Evolutionary conservation across 345 rosid genomes (phyloP).

Genomic region (Hibiscus mutabilis): DNA sequence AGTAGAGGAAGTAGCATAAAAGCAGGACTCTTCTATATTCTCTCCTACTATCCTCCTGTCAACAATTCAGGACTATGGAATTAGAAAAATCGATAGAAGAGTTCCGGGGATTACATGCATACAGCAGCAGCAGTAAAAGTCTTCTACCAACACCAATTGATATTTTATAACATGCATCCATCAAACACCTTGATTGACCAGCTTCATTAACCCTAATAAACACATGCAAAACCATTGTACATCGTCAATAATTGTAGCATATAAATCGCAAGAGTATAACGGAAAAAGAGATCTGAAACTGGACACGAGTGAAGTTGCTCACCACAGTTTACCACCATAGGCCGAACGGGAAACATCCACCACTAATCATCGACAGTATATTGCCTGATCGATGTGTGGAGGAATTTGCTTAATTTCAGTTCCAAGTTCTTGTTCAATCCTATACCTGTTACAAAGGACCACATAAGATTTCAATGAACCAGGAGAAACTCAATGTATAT

Average conservation of each 20-base stretch:
- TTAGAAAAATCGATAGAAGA: slow-evolving; percentile 27
- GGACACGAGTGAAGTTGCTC: slow-evolving; percentile 20
- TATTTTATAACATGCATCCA: slow-evolving; percentile 10
- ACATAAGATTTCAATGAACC: background rate
- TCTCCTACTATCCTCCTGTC: slow-evolving; percentile 27
- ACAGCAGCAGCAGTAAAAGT: slow-evolving; percentile 27
- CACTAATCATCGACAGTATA: slow-evolving; percentile 67
- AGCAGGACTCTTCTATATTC: slow-evolving; percentile 23
- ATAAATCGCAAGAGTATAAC: background rate
- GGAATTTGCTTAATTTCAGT: slow-evolving; percentile 99
- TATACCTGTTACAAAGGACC: slow-evolving; percentile 56
- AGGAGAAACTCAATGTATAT: background rate
- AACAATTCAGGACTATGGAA: slow-evolving; percentile 26
- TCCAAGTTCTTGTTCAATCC: slow-evolving; percentile 99
- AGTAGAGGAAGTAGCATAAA: slow-evolving; percentile 6
- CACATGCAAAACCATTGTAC: background rate
- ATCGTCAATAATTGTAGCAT: background rate
- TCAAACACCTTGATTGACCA: slow-evolving; percentile 6
- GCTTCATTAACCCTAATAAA: slow-evolving; percentile 22
- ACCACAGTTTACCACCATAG: slow-evolving; percentile 30
- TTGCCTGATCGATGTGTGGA: slow-evolving; percentile 86
- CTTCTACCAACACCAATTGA: slow-evolving; percentile 23
- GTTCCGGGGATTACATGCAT: slow-evolving; percentile 28
- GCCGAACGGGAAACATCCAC: slow-evolving; percentile 8
- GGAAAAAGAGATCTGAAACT: background rate